These are phyloP conservation scores for Penicillium antarcticum DNA, from an alignment of 495 filamentous ascomycete species.

Conservation along the genomic window DNA sequence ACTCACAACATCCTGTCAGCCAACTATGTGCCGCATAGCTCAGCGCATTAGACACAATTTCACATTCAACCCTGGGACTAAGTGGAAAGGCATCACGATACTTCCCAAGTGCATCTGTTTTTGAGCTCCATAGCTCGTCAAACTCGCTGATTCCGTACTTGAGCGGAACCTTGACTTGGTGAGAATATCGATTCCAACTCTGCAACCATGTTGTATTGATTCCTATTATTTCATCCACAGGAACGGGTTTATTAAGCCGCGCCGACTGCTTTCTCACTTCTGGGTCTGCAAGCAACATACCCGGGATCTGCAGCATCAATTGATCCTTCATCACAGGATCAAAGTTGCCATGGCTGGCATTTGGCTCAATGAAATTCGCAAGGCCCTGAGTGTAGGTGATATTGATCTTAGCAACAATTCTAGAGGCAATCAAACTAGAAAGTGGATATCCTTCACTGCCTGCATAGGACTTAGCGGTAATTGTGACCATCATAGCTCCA, in stretches of 20 bases:
- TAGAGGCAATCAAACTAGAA: slow-evolving; percentile 25
- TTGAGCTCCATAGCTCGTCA: slow-evolving; percentile 19
- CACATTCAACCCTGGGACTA: slow-evolving; percentile 19
- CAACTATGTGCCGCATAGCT: slow-evolving; percentile 19
- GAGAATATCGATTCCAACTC: slow-evolving; percentile 17
- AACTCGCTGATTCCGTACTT: slow-evolving; percentile 19
- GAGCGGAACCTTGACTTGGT: slow-evolving; percentile 16
- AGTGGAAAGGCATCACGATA: slow-evolving; percentile 20
- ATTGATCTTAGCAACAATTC: slow-evolving; percentile 18
- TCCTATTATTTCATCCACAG: slow-evolving; percentile 16
- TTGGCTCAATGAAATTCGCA: background rate
- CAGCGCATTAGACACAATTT: slow-evolving; percentile 12
- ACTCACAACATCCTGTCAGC: slow-evolving; percentile 19
- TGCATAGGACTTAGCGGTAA: slow-evolving; percentile 13
- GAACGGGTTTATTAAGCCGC: slow-evolving; percentile 20
- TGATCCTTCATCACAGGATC: slow-evolving; percentile 18
- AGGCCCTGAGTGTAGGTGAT: background rate
- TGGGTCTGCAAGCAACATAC: slow-evolving; percentile 5
- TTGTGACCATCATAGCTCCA: slow-evolving; percentile 23
- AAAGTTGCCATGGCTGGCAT: background rate
- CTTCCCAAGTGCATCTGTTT: slow-evolving; percentile 8
- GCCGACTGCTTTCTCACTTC: slow-evolving; percentile 12
- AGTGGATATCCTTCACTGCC: slow-evolving; percentile 25
- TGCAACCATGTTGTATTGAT: slow-evolving; percentile 16
- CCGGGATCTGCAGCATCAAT: slow-evolving; percentile 15